Percentiles rank a stretch among this genome's conserved stretches.
Conservation (phyloP, 208 protist genomes). For the Acanthamoeba castellanii region DNA sequence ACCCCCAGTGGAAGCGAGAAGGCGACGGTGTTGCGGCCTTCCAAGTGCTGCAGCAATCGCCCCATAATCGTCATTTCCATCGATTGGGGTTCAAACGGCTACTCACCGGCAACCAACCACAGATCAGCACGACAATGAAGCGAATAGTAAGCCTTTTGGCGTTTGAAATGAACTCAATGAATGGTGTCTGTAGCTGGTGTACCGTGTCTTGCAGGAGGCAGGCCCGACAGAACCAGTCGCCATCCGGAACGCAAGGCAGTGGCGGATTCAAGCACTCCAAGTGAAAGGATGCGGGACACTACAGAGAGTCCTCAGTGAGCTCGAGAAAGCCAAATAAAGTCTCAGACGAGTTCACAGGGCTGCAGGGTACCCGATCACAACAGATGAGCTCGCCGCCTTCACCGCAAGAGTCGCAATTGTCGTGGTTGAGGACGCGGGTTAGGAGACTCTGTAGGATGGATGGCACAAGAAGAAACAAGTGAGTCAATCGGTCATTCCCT, state of each 20-base stretch:
- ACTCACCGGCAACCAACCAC: no score
- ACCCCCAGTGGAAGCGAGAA: neutral
- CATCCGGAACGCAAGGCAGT: neutral
- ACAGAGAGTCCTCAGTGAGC: neutral
- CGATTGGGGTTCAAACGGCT: neutral
- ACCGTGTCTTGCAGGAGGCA: constrained; percentile 21
- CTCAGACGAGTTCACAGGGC: neutral
- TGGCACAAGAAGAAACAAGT: no score
- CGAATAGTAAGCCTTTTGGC: neutral
- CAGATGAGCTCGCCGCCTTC: constrained; percentile 49
- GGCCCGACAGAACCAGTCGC: constrained; percentile 42
- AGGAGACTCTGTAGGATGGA: constrained; percentile 18
- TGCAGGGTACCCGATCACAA: constrained; percentile 1
- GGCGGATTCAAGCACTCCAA: constrained; percentile 66
- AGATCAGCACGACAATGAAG: neutral
- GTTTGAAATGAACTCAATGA: neutral
- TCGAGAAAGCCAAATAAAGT: neutral
- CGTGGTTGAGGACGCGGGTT: constrained; percentile 33
- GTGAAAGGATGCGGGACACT: constrained; percentile 57
- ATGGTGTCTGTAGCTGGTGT: neutral
- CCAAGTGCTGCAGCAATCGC: constrained; percentile 38
- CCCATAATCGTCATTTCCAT: constrained; percentile 49
- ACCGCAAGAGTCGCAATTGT: constrained; percentile 40
- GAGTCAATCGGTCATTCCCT: neutral
- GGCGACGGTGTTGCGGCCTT: constrained; percentile 32